These are phyloP conservation scores for Candida mesenterica DNA, from an alignment of 1,139 yeast species.

Conservation along the genomic window DNA sequence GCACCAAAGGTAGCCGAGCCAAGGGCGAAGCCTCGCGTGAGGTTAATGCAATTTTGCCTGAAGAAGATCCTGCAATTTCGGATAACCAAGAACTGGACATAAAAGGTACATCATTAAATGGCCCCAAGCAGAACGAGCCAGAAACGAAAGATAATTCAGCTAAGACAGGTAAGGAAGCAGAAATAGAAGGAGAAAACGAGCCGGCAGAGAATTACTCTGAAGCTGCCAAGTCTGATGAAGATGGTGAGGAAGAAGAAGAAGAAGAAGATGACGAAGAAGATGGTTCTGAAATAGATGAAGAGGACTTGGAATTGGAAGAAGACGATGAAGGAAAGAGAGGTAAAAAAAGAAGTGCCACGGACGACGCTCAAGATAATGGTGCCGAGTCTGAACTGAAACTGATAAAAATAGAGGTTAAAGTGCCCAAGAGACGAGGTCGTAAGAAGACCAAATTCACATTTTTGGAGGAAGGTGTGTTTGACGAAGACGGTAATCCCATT, in stretches of 20 bases:
- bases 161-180: too few species aligned
- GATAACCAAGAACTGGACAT: too few species aligned
- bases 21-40: too few species aligned
- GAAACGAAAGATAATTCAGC: too few species aligned
- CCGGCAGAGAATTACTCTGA: constrained; percentile 19
- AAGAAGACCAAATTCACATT: constrained; percentile 39
- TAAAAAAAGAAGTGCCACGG: constrained; percentile 12
- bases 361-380: constrained; percentile 4
- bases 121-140: too few species aligned
- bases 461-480: constrained; percentile 42
- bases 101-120: too few species aligned
- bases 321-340: constrained; percentile 15
- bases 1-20: too few species aligned
- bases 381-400: constrained; percentile 2
- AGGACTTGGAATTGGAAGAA: constrained; percentile 17
- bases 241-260: constrained; percentile 21
- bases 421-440: constrained; percentile 46
- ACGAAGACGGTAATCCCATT: constrained; percentile 52
- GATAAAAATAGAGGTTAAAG: constrained; percentile 1
- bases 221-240: constrained; percentile 19
- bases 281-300: constrained; percentile 24
- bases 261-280: constrained; percentile 20
- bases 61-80: too few species aligned
- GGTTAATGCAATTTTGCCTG: too few species aligned
- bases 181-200: constrained; percentile 4